These are phyloP conservation scores for Hypoxylon sp. DNA, from an alignment of 2,329 filamentous ascomycete species.

Conservation along the genomic window DNA sequence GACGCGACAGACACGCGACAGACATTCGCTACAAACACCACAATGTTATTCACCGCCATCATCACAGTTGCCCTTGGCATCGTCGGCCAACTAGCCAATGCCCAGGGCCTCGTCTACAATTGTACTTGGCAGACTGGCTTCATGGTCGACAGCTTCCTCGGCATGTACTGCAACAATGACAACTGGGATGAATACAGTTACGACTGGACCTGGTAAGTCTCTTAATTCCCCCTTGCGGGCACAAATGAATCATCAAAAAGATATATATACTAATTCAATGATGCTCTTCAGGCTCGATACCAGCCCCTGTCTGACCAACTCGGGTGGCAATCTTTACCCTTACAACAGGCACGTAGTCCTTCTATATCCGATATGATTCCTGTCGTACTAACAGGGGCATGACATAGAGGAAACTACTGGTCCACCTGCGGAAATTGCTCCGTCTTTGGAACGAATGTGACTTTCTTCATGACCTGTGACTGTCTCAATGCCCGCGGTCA, in stretches of 20 bases:
- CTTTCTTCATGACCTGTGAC: constrained; percentile 50
- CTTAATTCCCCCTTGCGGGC: background rate
- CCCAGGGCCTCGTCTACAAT: constrained; percentile 54
- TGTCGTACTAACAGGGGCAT: constrained; percentile 6
- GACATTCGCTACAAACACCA: constrained; percentile 11
- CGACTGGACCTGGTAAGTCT: constrained; percentile 59
- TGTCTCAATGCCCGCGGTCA: constrained; percentile 46
- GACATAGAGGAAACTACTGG: constrained; percentile 52
- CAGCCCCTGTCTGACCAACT: constrained; percentile 52
- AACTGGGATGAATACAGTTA: constrained; percentile 55
- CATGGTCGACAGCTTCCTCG: constrained; percentile 54
- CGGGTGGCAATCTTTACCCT: constrained; percentile 49
- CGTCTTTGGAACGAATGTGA: constrained; percentile 45
- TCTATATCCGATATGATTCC: background rate
- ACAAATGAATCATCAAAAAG: background rate
- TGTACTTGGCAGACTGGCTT: constrained; percentile 58
- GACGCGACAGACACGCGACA: constrained; percentile 12
- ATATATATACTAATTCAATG: constrained; percentile 26
- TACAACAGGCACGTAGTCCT: constrained; percentile 45
- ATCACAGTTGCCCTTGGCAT: constrained; percentile 44
- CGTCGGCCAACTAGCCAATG: constrained; percentile 47
- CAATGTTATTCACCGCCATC: constrained; percentile 19
- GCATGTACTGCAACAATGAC: constrained; percentile 59
- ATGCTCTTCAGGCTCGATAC: constrained; percentile 56
- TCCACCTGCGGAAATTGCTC: constrained; percentile 51